Evolutionary conservation across 345 rosid species (phyloP).

Genomic region (Mercurialis annua): DNA sequence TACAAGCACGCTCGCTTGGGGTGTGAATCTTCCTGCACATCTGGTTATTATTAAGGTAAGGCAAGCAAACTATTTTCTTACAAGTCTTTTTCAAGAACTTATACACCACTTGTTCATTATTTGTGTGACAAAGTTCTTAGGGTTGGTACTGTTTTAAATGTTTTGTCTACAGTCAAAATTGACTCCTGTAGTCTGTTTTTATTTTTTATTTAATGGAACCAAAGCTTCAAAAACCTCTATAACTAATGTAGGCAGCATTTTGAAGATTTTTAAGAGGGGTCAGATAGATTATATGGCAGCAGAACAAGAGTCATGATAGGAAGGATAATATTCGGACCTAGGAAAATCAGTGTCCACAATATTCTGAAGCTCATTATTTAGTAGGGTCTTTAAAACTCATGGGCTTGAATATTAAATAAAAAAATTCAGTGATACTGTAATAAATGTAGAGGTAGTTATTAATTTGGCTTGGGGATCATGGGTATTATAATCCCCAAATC

Average conservation of each 20-base stretch:
- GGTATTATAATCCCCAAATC: neutral
- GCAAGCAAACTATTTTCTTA: conserved; percentile 12
- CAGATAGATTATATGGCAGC: neutral
- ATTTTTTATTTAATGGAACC: neutral
- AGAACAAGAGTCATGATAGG: neutral
- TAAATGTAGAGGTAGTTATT: neutral
- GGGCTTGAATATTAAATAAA: too few species aligned
- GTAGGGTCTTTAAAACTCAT: too few species aligned
- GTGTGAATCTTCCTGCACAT: conserved; percentile 97
- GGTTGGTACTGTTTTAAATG: neutral
- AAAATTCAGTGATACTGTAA: neutral
- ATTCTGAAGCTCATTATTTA: too few species aligned
- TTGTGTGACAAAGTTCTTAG: neutral
- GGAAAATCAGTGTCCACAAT: neutral
- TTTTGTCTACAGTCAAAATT: neutral
- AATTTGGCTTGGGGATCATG: neutral
- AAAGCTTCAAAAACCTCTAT: neutral
- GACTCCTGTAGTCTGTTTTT: neutral
- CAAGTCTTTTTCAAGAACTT: neutral
- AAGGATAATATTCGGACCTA: neutral
- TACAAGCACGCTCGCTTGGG: conserved; percentile 98
- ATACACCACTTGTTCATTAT: neutral
- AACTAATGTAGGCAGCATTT: neutral
- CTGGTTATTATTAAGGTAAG: conserved; percentile 93
- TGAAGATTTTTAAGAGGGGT: neutral